Evolutionary conservation across 306 rosid species (phyloP), one percentile per base, ranked within the genome.

Genomic region (Senna tora): DNA sequence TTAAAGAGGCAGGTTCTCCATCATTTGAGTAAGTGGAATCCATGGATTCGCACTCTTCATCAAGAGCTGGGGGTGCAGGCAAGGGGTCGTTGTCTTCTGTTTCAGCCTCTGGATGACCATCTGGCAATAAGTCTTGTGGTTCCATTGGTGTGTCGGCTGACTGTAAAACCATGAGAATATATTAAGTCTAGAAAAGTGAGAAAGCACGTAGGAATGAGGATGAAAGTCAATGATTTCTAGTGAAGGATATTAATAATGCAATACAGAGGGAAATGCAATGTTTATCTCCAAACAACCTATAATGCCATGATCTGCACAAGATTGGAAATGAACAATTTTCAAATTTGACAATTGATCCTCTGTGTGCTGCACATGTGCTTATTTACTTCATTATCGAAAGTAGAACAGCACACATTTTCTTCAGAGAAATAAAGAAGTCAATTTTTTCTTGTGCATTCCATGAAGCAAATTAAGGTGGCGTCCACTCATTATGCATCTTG

Each of bases 11-110:
- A 62, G 88, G 65, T 11, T 95, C 96, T 82, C 95, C 96, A 21
- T 95, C 97, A 30, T 86, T 89, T 65, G 97, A 91, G 85, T 91
- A 83, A 39, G 83, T 80, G 28, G 99, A 95, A 65, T 90, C 93
- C 99, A 95, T 89, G 56, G 97, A 91, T 83, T 95, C 97, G 0
- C 96, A 89, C 80, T 91, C 97, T 85, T 95, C 93, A 6, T 91
- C 96, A 14, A 91, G 82, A 53, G 90, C 78, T 15, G 96, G 91
- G 57, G 96, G 86, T 45, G 87, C 89, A 67, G 92, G 90, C 91
- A 85, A 77, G 60, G 89, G 83, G 75, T 90, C 76, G n/a, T 79
- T 89, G 83, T 85, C 82, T 74, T 80, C 94, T 36, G 77, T 69
- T 77, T 86, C 97, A 16, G 77, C 67, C 34, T 78, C 79, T 60